Base-by-base conservation (phyloP, 768 basidiomycete genomes). In the Myochromella boudieri region DNA sequence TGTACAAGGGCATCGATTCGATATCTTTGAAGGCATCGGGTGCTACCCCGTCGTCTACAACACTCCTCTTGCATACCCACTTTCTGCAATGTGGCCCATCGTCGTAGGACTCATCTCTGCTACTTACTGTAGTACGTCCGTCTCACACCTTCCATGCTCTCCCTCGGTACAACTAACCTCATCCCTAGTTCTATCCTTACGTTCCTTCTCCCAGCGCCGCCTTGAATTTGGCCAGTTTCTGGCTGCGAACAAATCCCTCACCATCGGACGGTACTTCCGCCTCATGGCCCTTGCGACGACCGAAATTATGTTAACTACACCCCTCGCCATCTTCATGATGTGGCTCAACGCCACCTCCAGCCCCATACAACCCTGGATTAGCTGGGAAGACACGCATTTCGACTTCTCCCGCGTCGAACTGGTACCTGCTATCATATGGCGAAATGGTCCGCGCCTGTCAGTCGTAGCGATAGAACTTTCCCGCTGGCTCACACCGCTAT, bases 301-400 rank as follows among this genome's bases (percentile, higher is more conserved):
- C 1, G 75, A 79, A 12, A 56, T 75, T 2, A 8, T 74, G 0
- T 61, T 69, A 46, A 74, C 68, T 12, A 55, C 72, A 7, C 73
- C 74, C 0, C 42, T 76, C 20, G 54, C 67, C 33, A 29, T 69
- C 33, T 70, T 61, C 36, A 34, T 24, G 1, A 60, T 76, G 11
- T 66, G 60, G 15, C 11, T 62, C 6, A 65, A 75, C 36, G 44
- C 54, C 0, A 33, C 29, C 0, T 3, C 21, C 0, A 42, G 31
- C 0, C 58, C 56, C 1, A 31, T 78, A 3, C 22, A 42, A 0
- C 72, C 72, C 1, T 84, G 75, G 68, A 51, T 56, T 1, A 72
- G 76, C 29, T 81, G 80, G 75, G 66, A 58, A 0, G 70, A 76
- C 54, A 72, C 78, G 0, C 86, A 89, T 55, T 69, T 51, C 27